Evolutionary conservation across 306 rosid genomes (phyloP).

Genomic region (Rosa multiflora): DNA sequence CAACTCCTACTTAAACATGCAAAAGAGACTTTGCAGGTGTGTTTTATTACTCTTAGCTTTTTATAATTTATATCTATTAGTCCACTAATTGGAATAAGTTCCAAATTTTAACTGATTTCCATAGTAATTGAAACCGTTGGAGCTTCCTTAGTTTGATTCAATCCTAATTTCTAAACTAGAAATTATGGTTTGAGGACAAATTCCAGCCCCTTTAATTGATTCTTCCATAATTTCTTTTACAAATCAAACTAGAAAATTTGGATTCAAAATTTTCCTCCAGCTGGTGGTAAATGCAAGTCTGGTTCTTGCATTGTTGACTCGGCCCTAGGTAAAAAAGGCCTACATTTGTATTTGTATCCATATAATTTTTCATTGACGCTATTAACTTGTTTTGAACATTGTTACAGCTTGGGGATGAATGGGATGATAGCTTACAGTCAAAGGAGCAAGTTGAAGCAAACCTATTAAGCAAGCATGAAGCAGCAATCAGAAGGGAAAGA

Average conservation of each 20-base stretch:
- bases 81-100: neutral
- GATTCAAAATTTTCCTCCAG: neutral
- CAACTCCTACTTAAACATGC: constrained; percentile 94
- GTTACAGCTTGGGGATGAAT: constrained; percentile 87
- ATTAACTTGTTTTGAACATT: constrained; percentile 28
- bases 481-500: constrained; percentile 89
- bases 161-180: neutral
- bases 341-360: neutral
- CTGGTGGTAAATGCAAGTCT: neutral
- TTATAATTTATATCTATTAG: neutral
- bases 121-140: neutral
- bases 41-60: constrained; percentile 27
- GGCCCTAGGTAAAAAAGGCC: neutral
- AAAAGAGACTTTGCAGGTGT: constrained; percentile 80
- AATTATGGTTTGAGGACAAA: neutral
- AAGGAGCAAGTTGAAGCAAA: constrained; percentile 93
- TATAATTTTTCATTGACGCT: neutral
- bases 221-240: neutral
- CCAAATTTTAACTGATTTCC: neutral
- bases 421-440: constrained; percentile 97
- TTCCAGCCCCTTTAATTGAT: neutral
- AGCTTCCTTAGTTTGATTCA: neutral
- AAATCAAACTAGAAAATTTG: neutral
- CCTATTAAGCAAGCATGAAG: constrained; percentile 83
- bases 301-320: constrained; percentile 4